Base-by-base conservation (phyloP, 495 filamentous ascomycete genomes). In the Tuber aestivum region DNA sequence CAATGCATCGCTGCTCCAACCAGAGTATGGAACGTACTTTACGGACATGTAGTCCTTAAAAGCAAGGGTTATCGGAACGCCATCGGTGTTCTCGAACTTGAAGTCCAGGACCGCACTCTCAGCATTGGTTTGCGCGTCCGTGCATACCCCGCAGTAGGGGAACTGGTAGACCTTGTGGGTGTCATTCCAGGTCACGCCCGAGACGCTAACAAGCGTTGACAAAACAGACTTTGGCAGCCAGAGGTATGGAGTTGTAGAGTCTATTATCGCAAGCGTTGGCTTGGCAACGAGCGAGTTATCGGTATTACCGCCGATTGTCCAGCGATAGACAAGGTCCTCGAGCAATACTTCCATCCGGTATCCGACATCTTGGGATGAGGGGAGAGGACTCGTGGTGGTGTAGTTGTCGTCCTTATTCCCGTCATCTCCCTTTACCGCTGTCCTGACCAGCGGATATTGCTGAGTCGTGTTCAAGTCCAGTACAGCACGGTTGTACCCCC, bases 161-260 rank as follows among this genome's bases (percentile, higher is more conserved):
- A 80, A 65, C 68, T 93, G 93, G 72, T 87, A 92, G n/a, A 83
- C 77, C 42, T 89, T 90, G 69, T 93, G 87, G 71, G 85, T 84
- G 14, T 86, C 84, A 80, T 88, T 87, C 92, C 92, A 98, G 65
- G 79, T 81, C 35, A 97, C 78, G 40, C 85, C 89, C 32, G 83
- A 80, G 70, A 90, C 88, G 32, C 90, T 8, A 23, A 81, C 32
- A n/a, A 81, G 35, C 7, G 68, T 32, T 32, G 70, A 65, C 32
- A 75, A 45, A 18, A 45, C 50, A 12, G 74, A 73, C 65, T 81
- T 80, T 12, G 79, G 79, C 16, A 81, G 72, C 79, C 79, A 81
- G 75, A 81, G 32, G 72, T 79, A 81, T 16, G 79, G 79, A 4
- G 79, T 81, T 9, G 75, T 81, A 35, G 79, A 81, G 71, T 81